A percentile compares a stretch with the other conserved stretches of the same genome.
phyloP scores from a whole-genome alignment of 306 rosid species.

The Luffa aegyptiaca region DNA sequence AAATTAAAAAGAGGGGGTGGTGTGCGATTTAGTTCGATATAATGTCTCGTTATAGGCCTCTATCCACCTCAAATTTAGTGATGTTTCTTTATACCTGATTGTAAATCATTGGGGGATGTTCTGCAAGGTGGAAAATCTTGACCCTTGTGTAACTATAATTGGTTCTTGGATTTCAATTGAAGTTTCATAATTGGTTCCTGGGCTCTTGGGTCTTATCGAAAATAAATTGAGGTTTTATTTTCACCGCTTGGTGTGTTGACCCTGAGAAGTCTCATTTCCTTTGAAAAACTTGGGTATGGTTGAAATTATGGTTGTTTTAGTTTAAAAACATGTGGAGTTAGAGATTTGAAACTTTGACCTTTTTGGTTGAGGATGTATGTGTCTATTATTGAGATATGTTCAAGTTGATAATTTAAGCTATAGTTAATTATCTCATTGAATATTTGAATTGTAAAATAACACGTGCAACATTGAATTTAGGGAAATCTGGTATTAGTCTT shows the following conservation, averaged over 20 bases:
- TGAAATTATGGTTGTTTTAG: too few species aligned
- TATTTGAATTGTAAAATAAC: neutral
- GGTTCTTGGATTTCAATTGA: neutral
- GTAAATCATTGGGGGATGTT: neutral
- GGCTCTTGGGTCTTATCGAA: too few species aligned
- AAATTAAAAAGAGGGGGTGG: neutral
- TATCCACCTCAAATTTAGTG: neutral
- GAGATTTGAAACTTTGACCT: too few species aligned
- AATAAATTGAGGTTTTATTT: neutral
- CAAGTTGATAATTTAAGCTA: neutral
- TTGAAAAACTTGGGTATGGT: too few species aligned
- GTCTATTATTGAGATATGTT: too few species aligned
- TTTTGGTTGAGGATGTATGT: too few species aligned
- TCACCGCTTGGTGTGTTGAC: neutral
- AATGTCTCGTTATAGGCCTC: neutral
- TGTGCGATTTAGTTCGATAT: neutral
- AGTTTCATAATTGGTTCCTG: neutral
- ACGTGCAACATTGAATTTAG: constrained; percentile 18
- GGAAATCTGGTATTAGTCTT: constrained; percentile 60
- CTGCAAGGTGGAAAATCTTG: neutral
- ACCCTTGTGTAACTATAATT: neutral
- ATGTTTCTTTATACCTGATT: neutral
- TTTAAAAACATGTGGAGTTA: too few species aligned
- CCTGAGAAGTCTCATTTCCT: neutral
- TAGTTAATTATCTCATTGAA: neutral